Conservation (phyloP, 2,329 filamentous ascomycete genomes). For the Tolypocladium amazonense region DNA sequence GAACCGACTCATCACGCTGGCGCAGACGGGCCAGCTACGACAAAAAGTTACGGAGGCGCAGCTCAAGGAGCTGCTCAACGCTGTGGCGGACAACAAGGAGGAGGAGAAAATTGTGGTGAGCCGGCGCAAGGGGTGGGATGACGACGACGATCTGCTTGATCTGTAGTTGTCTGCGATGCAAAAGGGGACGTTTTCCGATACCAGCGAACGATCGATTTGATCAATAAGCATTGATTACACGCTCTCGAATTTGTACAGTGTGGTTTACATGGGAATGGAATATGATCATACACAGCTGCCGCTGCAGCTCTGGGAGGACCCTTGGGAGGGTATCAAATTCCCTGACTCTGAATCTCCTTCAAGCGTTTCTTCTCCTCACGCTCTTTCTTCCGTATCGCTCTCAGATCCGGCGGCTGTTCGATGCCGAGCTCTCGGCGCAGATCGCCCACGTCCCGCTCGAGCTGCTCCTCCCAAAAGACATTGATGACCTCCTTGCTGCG, state of each 20-base stretch:
- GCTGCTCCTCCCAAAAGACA: conserved; percentile 93
- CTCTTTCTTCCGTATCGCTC: conserved; percentile 62
- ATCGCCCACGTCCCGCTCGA: conserved; percentile 72
- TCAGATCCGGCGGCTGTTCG: conserved; percentile 78
- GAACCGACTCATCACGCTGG: conserved; percentile 85
- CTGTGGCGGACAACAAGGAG: conserved; percentile 68
- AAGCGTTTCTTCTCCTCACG: conserved; percentile 57
- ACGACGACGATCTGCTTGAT: conserved; percentile 69
- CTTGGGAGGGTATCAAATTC: neutral
- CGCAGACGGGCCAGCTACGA: conserved; percentile 75
- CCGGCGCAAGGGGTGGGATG: conserved; percentile 73
- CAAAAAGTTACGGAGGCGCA: conserved; percentile 85
- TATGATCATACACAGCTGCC: neutral
- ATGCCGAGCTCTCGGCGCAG: conserved; percentile 68
- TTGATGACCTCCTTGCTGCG: conserved; percentile 76
- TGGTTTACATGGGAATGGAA: neutral
- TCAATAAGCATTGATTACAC: neutral
- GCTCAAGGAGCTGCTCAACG: conserved; percentile 81
- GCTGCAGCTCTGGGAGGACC: neutral
- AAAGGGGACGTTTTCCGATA: neutral
- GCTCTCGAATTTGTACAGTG: neutral
- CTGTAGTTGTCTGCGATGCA: conserved; percentile 24
- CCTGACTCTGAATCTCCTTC: conserved; percentile 29
- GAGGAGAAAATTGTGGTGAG: conserved; percentile 81
- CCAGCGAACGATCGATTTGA: neutral